These are phyloP conservation scores for Aureoboletus auriporus DNA, from an alignment of 768 basidiomycete genomes.

Conservation along the genomic window DNA sequence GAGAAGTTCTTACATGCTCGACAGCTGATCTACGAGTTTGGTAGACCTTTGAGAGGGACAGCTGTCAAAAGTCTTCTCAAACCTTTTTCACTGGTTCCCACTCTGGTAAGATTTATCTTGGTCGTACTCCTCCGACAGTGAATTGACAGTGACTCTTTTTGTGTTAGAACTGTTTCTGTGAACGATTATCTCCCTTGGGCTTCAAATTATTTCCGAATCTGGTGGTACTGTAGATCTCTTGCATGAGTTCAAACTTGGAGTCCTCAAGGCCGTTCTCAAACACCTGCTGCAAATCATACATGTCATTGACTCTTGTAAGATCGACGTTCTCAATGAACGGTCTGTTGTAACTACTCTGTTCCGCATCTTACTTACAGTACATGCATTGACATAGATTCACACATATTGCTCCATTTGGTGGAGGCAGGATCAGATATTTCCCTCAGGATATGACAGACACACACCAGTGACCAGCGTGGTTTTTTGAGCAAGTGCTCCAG, in stretches of 20 bases:
- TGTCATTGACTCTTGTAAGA: background rate
- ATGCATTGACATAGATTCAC: background rate
- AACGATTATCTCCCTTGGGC: background rate
- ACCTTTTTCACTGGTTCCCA: background rate
- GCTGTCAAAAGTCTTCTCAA: background rate
- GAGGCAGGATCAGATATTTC: conserved; percentile 35
- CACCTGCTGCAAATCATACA: background rate
- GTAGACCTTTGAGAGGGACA: background rate
- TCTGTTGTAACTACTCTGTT: background rate
- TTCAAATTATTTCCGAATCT: background rate
- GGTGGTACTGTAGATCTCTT: background rate
- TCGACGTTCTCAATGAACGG: background rate
- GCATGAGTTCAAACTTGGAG: background rate
- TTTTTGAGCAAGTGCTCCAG: conserved; percentile 14
- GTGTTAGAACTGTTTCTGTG: background rate
- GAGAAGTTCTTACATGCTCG: too few species aligned
- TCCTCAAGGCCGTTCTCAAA: background rate
- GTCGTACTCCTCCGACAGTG: too few species aligned
- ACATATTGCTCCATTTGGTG: background rate
- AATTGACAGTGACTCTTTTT: too few species aligned
- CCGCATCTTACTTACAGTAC: background rate
- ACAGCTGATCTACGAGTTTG: background rate
- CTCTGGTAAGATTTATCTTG: background rate
- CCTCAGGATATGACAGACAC: conserved; percentile 32
- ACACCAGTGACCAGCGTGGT: conserved; percentile 25